Conservation (phyloP, 2,329 filamentous ascomycete species). For the Fusarium siculi region DNA sequence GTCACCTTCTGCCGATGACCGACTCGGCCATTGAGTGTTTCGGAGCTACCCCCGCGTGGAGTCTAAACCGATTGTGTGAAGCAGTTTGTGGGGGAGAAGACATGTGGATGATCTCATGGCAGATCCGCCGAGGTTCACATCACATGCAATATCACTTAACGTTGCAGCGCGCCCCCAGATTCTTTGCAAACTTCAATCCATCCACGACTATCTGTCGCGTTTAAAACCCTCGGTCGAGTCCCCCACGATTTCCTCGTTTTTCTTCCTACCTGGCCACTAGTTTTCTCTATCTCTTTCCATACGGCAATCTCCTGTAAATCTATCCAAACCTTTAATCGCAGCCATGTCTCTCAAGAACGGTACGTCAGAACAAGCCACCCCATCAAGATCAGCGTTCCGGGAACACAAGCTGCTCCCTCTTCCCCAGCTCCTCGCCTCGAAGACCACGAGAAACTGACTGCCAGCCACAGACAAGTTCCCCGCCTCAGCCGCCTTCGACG, state of each 20-base stretch:
- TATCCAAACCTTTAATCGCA: conserved; percentile 26
- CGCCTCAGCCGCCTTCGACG: conserved; percentile 90
- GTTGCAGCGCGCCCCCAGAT: neutral
- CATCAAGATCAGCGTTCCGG: neutral
- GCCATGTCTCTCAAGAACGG: conserved; percentile 80
- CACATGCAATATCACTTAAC: conserved; percentile 26
- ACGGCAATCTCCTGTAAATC: neutral
- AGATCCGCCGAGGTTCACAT: conserved; percentile 32
- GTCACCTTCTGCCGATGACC: conserved; percentile 15
- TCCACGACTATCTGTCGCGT: conserved; percentile 19
- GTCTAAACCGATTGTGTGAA: conserved; percentile 1
- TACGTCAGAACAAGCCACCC: conserved; percentile 51
- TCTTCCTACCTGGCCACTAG: neutral
- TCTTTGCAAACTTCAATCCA: conserved; percentile 12
- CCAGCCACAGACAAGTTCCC: conserved; percentile 77
- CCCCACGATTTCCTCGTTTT: conserved; percentile 24
- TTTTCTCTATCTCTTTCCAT: neutral
- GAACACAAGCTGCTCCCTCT: neutral
- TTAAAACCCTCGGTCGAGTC: conserved; percentile 39
- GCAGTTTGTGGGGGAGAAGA: conserved; percentile 24
- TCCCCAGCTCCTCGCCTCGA: neutral
- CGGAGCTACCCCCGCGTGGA: conserved; percentile 11
- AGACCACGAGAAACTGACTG: conserved; percentile 4
- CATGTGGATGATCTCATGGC: conserved; percentile 33
- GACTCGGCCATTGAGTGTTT: conserved; percentile 23